A percentile compares a stretch with the other conserved stretches of the same genome.
Conservation (phyloP, 2,329 filamentous ascomycete species). For the Fonsecaea multimorphosa region DNA sequence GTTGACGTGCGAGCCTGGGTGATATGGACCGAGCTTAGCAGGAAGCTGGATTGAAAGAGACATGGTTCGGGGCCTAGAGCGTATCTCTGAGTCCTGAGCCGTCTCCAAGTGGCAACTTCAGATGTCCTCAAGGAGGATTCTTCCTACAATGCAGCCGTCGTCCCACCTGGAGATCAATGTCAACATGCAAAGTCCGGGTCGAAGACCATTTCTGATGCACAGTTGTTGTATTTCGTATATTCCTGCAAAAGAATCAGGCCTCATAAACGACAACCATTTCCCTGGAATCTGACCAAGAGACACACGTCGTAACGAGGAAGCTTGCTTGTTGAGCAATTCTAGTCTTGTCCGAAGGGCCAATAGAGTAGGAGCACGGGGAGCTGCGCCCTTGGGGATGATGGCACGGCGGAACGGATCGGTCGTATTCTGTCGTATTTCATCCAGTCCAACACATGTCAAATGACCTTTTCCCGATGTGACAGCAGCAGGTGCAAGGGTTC, state of each 20-base stretch:
- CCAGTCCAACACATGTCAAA: neutral
- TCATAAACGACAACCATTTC: no score
- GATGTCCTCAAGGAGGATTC: neutral
- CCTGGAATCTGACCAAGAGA: no score
- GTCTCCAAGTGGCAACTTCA: neutral
- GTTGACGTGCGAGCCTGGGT: neutral
- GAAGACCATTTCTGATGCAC: no score
- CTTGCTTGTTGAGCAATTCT: no score
- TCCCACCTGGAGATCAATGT: neutral
- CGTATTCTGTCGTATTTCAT: neutral
- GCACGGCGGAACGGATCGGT: neutral
- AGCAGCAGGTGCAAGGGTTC: neutral
- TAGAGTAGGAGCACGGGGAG: no score
- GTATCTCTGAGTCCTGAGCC: neutral
- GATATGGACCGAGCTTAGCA: neutral
- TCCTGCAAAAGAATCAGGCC: no score
- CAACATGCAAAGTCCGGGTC: no score
- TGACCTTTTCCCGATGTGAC: neutral
- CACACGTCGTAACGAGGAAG: no score
- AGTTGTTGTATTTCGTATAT: no score
- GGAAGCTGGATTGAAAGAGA: slow-evolving; percentile 13
- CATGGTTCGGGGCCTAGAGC: neutral
- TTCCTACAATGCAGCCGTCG: neutral
- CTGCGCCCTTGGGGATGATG: no score
- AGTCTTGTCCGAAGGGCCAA: no score